phyloP scores from a whole-genome alignment of 2,329 filamentous ascomycete genomes.

The Ceratocystis eucalypticola region DNA sequence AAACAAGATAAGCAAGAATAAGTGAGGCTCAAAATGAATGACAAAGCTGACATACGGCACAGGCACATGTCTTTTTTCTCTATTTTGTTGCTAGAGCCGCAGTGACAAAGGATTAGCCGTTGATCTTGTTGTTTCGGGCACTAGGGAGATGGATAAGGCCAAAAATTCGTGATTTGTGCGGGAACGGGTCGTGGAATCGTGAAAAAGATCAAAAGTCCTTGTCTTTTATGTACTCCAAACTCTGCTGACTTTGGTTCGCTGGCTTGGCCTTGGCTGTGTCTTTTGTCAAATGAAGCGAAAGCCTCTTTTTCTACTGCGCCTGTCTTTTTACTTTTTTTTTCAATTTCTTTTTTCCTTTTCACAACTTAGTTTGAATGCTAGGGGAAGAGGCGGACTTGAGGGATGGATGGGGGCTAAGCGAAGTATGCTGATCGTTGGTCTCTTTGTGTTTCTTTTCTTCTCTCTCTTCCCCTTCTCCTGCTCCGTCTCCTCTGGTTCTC shows the following conservation, averaged over 20 bases:
- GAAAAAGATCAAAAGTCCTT: background rate
- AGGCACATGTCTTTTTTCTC: background rate
- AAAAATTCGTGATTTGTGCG: background rate
- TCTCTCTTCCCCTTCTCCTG: background rate
- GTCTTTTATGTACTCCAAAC: background rate
- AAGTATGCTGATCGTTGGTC: background rate
- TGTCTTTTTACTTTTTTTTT: background rate
- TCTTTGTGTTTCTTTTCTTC: background rate
- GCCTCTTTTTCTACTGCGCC: background rate
- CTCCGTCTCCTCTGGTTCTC: background rate
- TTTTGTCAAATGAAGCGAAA: background rate
- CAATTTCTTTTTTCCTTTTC: background rate
- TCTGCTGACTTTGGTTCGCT: background rate
- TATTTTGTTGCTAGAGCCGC: background rate
- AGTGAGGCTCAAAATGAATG: slow-evolving; percentile 3
- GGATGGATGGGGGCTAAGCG: background rate
- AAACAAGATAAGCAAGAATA: background rate
- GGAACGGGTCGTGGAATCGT: background rate
- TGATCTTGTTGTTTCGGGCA: background rate
- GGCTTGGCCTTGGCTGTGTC: background rate
- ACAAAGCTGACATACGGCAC: background rate
- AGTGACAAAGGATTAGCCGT: background rate
- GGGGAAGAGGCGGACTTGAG: background rate
- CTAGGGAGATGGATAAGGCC: background rate
- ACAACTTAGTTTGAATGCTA: background rate